phyloP scores from a whole-genome alignment of 2,329 filamentous ascomycete genomes.

The Escovopsis sp. region DNA sequence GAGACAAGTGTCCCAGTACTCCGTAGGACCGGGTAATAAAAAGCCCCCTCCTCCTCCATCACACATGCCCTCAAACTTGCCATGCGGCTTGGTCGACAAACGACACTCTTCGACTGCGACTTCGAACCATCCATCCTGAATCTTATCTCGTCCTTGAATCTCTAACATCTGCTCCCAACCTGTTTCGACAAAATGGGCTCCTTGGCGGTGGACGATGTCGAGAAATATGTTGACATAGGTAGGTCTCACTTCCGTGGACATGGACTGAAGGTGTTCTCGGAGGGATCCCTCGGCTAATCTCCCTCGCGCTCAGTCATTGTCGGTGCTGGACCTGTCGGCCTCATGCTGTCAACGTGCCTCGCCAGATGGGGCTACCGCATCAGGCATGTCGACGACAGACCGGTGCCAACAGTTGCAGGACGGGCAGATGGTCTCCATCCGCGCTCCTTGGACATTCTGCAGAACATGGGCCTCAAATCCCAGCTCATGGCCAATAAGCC shows the following conservation, averaged over 20 bases:
- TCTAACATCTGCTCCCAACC: too few relatives aligned
- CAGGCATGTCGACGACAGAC: conserved; percentile 84
- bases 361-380: conserved; percentile 89
- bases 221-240: not conserved
- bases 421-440: conserved; percentile 88
- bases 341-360: conserved; percentile 76
- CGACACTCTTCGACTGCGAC: too few relatives aligned
- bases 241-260: not conserved
- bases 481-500: conserved; percentile 78
- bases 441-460: conserved; percentile 69
- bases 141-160: too few relatives aligned
- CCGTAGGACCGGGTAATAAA: too few relatives aligned
- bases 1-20: too few relatives aligned
- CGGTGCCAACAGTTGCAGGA: conserved; percentile 70
- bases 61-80: too few relatives aligned
- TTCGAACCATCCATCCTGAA: too few relatives aligned
- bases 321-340: conserved; percentile 75
- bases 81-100: too few relatives aligned
- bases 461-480: conserved; percentile 80
- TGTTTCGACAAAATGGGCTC: too few relatives aligned
- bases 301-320: conserved; percentile 49
- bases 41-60: too few relatives aligned
- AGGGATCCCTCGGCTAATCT: not conserved
- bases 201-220: not conserved
- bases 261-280: not conserved